Conservation (phyloP, 164 flowering plant genomes). For the Annona squamosa region DNA sequence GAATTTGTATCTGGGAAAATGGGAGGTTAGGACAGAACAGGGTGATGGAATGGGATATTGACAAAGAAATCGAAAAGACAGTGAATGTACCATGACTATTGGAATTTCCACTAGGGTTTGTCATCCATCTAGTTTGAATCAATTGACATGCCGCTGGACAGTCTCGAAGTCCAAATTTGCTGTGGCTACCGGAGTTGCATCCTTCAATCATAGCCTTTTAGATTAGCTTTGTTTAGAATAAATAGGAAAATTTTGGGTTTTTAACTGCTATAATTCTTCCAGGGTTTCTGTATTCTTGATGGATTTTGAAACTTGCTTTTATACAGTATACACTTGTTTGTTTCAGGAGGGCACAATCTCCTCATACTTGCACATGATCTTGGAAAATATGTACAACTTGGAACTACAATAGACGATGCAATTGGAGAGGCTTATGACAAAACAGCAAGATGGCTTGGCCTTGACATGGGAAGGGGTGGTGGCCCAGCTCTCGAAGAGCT, state of each 20-base stretch:
- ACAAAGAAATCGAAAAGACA: neutral
- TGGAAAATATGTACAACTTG: constrained; percentile 89
- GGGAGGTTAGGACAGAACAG: neutral
- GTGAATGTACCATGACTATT: neutral
- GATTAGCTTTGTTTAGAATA: neutral
- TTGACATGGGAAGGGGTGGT: constrained; percentile 85
- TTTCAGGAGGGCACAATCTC: constrained; percentile 89
- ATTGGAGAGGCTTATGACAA: constrained; percentile 99
- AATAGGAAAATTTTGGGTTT: neutral
- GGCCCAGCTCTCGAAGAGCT: constrained; percentile 93
- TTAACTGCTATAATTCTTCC: neutral
- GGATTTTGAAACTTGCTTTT: neutral
- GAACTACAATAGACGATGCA: constrained; percentile 97
- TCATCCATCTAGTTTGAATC: neutral
- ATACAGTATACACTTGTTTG: neutral
- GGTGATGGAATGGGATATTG: neutral
- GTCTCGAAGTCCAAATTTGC: too few species aligned
- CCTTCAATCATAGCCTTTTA: neutral
- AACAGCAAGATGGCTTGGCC: constrained; percentile 98
- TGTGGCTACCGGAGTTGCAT: neutral
- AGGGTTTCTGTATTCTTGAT: neutral
- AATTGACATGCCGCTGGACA: neutral
- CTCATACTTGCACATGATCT: constrained; percentile 86
- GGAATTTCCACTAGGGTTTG: neutral
- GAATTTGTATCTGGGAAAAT: neutral